Conservation (phyloP, 129 eudicot species). For the Centrapalus pauciflorus region DNA sequence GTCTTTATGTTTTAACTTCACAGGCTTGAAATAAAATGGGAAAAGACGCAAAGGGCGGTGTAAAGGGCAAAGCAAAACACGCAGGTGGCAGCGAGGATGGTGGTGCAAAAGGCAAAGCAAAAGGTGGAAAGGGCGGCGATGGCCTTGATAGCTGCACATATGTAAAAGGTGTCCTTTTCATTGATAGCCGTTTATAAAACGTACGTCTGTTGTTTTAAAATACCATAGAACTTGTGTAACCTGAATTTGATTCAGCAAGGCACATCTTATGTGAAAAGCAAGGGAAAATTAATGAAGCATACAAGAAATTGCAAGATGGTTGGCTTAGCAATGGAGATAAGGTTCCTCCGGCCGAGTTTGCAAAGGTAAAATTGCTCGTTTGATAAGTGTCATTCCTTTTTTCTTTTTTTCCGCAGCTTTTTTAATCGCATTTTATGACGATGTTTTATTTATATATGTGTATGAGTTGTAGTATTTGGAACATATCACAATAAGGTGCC, state of each 20-base stretch:
- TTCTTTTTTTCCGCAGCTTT: too few relatives aligned
- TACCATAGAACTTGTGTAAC: not conserved
- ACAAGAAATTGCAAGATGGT: conserved; percentile 97
- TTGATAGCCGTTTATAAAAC: not conserved
- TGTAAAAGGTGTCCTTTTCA: conserved; percentile 70
- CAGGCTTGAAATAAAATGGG: conserved; percentile 55
- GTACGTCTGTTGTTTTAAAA: not conserved
- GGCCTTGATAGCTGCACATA: conserved; percentile 96
- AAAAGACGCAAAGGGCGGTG: conserved; percentile 78
- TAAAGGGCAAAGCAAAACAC: conserved; percentile 91
- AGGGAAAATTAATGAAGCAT: conserved; percentile 96
- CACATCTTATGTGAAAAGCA: conserved; percentile 97
- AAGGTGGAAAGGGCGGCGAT: conserved; percentile 77
- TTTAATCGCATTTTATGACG: too few relatives aligned
- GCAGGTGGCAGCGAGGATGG: conserved; percentile 78
- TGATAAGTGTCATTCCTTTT: not conserved
- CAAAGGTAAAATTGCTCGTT: conserved; percentile 55
- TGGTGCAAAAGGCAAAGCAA: conserved; percentile 85
- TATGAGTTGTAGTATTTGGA: too few relatives aligned
- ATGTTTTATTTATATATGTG: too few relatives aligned
- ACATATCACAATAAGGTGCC: too few relatives aligned
- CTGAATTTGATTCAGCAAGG: conserved; percentile 57
- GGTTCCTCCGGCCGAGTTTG: conserved; percentile 99
- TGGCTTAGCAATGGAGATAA: conserved; percentile 96
- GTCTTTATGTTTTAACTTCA: not conserved